Evolutionary conservation across 768 basidiomycete species (phyloP).

Genomic region (Pleurotus platypus): DNA sequence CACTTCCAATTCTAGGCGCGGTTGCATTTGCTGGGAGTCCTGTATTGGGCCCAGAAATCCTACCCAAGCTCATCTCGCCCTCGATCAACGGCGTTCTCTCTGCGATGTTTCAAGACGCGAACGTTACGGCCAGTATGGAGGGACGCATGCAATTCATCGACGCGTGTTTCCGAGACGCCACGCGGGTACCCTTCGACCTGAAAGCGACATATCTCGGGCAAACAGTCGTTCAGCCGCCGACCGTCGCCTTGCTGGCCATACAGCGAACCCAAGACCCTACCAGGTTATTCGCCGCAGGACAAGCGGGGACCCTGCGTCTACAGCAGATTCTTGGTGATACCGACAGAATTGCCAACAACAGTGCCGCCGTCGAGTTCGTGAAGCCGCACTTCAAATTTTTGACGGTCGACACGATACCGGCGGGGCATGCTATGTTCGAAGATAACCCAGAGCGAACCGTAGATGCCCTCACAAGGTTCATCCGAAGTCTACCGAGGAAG

Average conservation of each 20-base stretch:
- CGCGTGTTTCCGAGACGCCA: constrained; percentile 21
- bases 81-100: constrained; percentile 11
- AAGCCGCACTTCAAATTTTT: constrained; percentile 1
- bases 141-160: constrained; percentile 23
- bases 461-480: constrained; percentile 1
- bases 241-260: constrained; percentile 15
- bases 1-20: constrained; percentile 23
- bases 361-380: background rate
- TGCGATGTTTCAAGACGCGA: constrained; percentile 15
- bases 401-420: background rate
- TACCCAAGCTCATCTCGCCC: constrained; percentile 10
- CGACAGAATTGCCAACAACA: background rate
- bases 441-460: constrained; percentile 3
- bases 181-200: constrained; percentile 20
- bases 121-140: constrained; percentile 15
- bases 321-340: background rate
- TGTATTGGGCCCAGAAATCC: constrained; percentile 16
- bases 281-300: constrained; percentile 15
- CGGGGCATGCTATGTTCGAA: constrained; percentile 3
- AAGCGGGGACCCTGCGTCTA: background rate
- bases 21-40: constrained; percentile 25
- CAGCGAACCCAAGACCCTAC: constrained; percentile 22
- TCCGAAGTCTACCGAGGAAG: background rate
- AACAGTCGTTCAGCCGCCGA: constrained; percentile 16
- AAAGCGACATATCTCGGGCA: constrained; percentile 21